Percentiles rank a stretch among this genome's conserved stretches.
Evolutionary conservation across 257 asterid genomes (phyloP).

Genomic region (Hygrophila difformis): DNA sequence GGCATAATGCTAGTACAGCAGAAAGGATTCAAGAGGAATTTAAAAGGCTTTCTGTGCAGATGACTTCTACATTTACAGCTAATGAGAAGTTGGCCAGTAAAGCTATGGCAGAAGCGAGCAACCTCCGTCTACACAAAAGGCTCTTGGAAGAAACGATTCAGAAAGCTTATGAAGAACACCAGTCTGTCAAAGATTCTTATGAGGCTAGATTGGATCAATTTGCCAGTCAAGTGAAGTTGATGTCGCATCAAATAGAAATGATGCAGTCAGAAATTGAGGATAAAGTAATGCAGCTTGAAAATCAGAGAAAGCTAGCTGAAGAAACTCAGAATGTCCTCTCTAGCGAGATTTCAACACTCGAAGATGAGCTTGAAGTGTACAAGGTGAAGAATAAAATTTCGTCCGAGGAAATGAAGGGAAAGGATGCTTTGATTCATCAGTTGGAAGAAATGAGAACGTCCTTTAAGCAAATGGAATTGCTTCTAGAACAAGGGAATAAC

Average conservation of each 20-base stretch:
- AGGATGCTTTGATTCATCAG: constrained; percentile 33
- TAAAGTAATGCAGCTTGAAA: constrained; percentile 29
- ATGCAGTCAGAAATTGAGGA: constrained; percentile 47
- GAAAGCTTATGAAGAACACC: constrained; percentile 50
- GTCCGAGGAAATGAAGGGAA: constrained; percentile 30
- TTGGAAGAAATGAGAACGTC: constrained; percentile 36
- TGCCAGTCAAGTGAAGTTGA: constrained; percentile 28
- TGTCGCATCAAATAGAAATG: constrained; percentile 30
- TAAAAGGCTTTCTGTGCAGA: constrained; percentile 61
- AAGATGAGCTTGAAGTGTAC: constrained; percentile 36
- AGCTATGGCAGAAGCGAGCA: constrained; percentile 73
- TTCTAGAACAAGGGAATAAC: constrained; percentile 29
- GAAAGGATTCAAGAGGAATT: constrained; percentile 84
- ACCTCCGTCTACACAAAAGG: constrained; percentile 50
- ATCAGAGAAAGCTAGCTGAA: constrained; percentile 37
- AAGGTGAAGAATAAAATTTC: constrained; percentile 24
- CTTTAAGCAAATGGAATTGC: constrained; percentile 36
- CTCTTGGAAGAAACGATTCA: constrained; percentile 50
- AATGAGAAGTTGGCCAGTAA: constrained; percentile 78
- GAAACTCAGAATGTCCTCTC: constrained; percentile 33
- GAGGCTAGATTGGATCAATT: constrained; percentile 48
- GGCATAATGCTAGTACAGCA: constrained; percentile 71
- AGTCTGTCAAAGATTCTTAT: constrained; percentile 26
- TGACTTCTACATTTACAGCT: constrained; percentile 73
- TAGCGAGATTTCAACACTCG: constrained; percentile 41